A percentile compares a stretch with the other conserved stretches of the same genome.
Conservation (phyloP, 139 green algal species). For the Spirogloea muscicola region DNA sequence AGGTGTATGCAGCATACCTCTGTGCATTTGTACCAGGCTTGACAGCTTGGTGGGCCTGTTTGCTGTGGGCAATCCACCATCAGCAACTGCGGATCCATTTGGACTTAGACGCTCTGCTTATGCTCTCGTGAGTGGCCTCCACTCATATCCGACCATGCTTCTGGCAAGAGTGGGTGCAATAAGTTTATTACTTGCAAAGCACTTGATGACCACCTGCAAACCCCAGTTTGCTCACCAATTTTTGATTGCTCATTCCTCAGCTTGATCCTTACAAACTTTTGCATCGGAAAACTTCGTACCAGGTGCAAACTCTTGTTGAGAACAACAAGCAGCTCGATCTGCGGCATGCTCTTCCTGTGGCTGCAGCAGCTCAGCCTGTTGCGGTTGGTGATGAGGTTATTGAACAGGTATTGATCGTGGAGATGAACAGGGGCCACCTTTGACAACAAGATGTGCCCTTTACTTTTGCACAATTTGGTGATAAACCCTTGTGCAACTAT, state of each 20-base stretch:
- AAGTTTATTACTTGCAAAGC: no score
- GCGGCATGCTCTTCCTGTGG: conserved; percentile 48
- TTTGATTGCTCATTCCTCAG: not conserved
- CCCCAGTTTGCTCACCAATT: not conserved
- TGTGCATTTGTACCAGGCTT: conserved; percentile 50
- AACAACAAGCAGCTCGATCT: conserved; percentile 69
- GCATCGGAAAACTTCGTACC: not conserved
- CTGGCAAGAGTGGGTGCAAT: no score
- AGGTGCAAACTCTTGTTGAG: conserved; percentile 70
- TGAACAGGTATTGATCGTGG: no score
- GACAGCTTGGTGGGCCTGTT: conserved; percentile 94
- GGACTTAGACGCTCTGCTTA: conserved; percentile 86
- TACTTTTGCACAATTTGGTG: no score
- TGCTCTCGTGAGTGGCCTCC: conserved; percentile 46
- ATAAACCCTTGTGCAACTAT: no score
- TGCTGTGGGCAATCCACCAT: conserved; percentile 77
- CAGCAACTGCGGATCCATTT: conserved; percentile 85
- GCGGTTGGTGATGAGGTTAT: conserved; percentile 52
- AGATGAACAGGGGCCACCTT: no score
- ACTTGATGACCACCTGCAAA: no score
- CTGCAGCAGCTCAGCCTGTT: conserved; percentile 75
- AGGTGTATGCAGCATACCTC: not conserved
- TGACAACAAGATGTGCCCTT: no score
- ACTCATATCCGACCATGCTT: not conserved
- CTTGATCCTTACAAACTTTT: no score